Base-by-base conservation (phyloP, 495 filamentous ascomycete genomes). In the Hypoxylon intermedium region DNA sequence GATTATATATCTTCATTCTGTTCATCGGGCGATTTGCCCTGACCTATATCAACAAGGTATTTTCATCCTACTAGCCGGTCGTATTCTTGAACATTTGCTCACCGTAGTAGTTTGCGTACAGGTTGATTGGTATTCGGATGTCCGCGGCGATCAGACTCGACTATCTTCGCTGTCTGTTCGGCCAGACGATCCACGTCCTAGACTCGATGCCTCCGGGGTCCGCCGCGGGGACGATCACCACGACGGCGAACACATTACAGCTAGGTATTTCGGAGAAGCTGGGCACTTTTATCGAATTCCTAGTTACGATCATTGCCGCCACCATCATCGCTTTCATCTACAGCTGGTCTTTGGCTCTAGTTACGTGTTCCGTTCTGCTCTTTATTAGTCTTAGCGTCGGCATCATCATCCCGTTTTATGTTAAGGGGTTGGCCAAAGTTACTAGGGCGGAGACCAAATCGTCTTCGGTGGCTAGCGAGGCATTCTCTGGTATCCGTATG, bases 211-310 rank as follows among this genome's bases (percentile, higher is more conserved):
- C 82, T 53, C 68, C 76, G 52, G 73, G 82, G 31, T 55, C 78
- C 47, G 75, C 82, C 18, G 82, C 82, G 0, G 79, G 80, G 43
- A 83, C 84, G 13, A 87, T 89, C 44, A 85, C 83, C 0, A 78
- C 77, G 0, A 76, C 78, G 2, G 81, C 83, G n/a, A 87, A 87
- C 57, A 74, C 75, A 0, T 67, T 88, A 46, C 84, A 88, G 57
- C 58, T 84, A 21, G 84, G 84, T 9, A 81, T 88, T 21, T 85
- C 84, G 0, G 81, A 85, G 38, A 83, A 82, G 38, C 67, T 84
- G 7, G 75, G 71, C 7, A 68, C 67, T 2, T 67, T 79, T 5
- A 54, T 83, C 33, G 79, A 83, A 51, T 80, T 64, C 18, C 42
- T 71, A 3, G 48, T 76, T 1, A 73, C 78, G 41, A 56, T 79